phyloP scores from a whole-genome alignment of 108 stramenopile genomes.

The Pseudonitzschia delicatissima region DNA sequence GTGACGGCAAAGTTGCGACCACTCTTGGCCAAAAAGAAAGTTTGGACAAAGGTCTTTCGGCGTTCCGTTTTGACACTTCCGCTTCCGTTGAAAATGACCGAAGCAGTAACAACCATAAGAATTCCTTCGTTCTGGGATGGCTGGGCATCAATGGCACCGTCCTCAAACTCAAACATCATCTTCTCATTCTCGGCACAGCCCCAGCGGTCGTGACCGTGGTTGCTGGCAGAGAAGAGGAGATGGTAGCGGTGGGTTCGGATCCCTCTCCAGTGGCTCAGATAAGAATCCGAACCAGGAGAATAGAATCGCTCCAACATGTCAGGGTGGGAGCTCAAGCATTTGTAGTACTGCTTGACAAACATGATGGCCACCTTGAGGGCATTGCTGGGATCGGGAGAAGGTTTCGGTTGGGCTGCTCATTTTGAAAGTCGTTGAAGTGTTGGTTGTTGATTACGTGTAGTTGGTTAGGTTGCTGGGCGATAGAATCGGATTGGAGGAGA shows the following conservation, averaged over 20 bases:
- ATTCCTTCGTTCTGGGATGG: slow-evolving; percentile 65
- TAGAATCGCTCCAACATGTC: slow-evolving; percentile 61
- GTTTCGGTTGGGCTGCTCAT: slow-evolving; percentile 10
- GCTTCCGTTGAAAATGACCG: slow-evolving; percentile 36
- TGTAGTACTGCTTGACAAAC: slow-evolving; percentile 83
- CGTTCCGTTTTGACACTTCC: slow-evolving; percentile 3
- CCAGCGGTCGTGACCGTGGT: slow-evolving; percentile 10
- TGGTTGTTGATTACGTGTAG: neutral
- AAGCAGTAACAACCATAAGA: slow-evolving; percentile 76
- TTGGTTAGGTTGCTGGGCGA: neutral
- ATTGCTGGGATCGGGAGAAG: slow-evolving; percentile 12
- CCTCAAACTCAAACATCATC: slow-evolving; percentile 37
- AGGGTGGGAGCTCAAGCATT: slow-evolving; percentile 57
- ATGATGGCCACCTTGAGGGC: slow-evolving; percentile 56
- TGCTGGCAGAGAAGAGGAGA: neutral
- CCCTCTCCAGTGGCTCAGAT: slow-evolving; percentile 51
- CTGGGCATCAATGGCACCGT: slow-evolving; percentile 86
- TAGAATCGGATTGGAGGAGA: too few relatives aligned
- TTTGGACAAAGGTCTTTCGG: slow-evolving; percentile 66
- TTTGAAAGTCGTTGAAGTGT: neutral
- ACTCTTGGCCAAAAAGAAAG: slow-evolving; percentile 48
- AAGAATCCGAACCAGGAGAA: slow-evolving; percentile 38
- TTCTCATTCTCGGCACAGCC: slow-evolving; percentile 18
- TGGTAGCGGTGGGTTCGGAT: slow-evolving; percentile 43
- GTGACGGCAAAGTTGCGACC: slow-evolving; percentile 43